Percentiles rank a stretch among this genome's conserved stretches.
Conservation (phyloP, 2,329 filamentous ascomycete genomes). For the Geosmithia putterillii region DNA sequence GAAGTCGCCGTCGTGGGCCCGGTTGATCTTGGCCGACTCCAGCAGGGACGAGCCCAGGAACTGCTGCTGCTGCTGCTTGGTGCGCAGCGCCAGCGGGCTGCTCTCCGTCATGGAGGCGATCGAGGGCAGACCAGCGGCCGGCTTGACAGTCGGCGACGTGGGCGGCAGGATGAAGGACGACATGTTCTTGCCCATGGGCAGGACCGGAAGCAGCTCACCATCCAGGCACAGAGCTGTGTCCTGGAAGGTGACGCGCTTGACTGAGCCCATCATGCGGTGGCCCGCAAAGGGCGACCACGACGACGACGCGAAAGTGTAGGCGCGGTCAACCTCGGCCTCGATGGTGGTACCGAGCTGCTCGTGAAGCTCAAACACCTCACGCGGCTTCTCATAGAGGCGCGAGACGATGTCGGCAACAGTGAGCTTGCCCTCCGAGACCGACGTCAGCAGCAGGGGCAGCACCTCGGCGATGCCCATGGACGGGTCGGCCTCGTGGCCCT, state of each 20-base stretch:
- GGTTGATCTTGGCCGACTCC: conserved; percentile 14
- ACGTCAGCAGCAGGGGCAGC: conserved; percentile 62
- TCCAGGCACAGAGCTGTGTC: conserved; percentile 65
- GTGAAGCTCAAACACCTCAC: conserved; percentile 71
- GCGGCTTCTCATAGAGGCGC: conserved; percentile 66
- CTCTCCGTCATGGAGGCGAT: conserved; percentile 22
- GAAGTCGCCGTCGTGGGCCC: conserved; percentile 12
- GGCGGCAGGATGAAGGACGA: conserved; percentile 49
- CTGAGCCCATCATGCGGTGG: conserved; percentile 53
- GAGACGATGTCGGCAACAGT: conserved; percentile 61
- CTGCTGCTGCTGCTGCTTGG: conserved; percentile 11
- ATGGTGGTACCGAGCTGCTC: conserved; percentile 63
- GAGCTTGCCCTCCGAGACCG: conserved; percentile 60
- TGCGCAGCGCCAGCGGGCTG: conserved; percentile 13
- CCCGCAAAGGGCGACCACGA: conserved; percentile 63
- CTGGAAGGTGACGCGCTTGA: conserved; percentile 67
- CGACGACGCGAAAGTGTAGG: conserved; percentile 51
- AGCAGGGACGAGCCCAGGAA: too few relatives aligned
- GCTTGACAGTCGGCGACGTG: conserved; percentile 46
- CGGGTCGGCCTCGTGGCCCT: conserved; percentile 40
- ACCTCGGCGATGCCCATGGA: conserved; percentile 60
- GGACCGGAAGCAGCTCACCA: conserved; percentile 43
- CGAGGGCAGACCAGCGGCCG: conserved; percentile 21
- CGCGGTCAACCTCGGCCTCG: conserved; percentile 64
- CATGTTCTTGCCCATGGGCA: conserved; percentile 59